phyloP scores from a whole-genome alignment of 768 basidiomycete genomes.

The Lentinus brumalis region DNA sequence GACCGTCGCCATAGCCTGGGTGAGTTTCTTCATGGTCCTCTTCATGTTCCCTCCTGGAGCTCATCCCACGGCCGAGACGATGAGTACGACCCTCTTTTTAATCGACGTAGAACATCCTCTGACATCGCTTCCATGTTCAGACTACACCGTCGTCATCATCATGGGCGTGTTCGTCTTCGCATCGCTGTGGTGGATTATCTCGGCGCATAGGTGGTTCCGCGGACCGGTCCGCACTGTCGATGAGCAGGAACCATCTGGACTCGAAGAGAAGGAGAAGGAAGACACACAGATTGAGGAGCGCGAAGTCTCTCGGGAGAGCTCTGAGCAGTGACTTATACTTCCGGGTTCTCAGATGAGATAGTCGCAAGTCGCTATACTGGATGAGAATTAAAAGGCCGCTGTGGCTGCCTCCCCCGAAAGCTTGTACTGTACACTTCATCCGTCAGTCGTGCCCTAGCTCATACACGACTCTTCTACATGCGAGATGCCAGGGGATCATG shows the following conservation, averaged over 20 bases:
- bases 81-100: constrained; percentile 47
- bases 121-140: constrained; percentile 34
- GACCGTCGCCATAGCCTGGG: constrained; percentile 64
- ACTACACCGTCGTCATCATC: constrained; percentile 70
- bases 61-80: constrained; percentile 42
- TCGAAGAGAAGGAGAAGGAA: constrained; percentile 14
- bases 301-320: constrained; percentile 6
- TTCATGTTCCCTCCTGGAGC: constrained; percentile 58
- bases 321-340: too few species aligned
- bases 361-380: too few species aligned
- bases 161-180: constrained; percentile 68
- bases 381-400: too few species aligned
- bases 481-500: too few species aligned
- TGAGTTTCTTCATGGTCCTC: constrained; percentile 59
- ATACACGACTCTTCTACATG: too few species aligned
- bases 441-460: too few species aligned
- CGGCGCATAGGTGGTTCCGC: constrained; percentile 71
- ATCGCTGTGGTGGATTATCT: constrained; percentile 61
- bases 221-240: constrained; percentile 57
- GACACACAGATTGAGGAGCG: constrained; percentile 3
- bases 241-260: background rate
- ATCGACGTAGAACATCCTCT: too few species aligned
- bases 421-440: too few species aligned
- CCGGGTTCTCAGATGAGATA: too few species aligned
- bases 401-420: too few species aligned